Conservation (phyloP, 2,329 filamentous ascomycete genomes). For the Aspergillus terreus region DNA sequence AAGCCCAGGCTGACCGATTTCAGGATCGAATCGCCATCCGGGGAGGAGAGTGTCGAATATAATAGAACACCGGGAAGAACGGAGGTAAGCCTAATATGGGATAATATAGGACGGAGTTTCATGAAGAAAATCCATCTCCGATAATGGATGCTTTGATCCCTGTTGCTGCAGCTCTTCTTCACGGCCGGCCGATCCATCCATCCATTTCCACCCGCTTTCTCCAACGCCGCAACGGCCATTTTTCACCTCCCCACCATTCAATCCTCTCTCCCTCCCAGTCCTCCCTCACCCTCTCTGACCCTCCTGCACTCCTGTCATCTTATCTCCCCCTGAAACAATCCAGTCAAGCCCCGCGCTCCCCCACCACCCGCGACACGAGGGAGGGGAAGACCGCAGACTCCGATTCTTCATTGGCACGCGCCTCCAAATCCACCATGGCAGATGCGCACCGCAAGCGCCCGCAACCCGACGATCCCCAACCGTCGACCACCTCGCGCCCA, state of each 20-base stretch:
- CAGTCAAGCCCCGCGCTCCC: background rate
- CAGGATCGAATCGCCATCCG: too few relatives aligned
- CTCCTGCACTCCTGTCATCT: background rate
- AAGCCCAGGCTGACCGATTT: too few relatives aligned
- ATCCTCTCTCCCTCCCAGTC: background rate
- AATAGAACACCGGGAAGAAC: too few relatives aligned
- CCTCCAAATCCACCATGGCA: conserved; percentile 9
- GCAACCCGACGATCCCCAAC: conserved; percentile 7
- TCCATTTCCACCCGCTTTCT: too few relatives aligned
- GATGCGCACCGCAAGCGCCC: conserved; percentile 14
- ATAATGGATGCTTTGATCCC: too few relatives aligned
- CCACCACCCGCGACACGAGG: background rate
- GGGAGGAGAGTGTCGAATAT: too few relatives aligned
- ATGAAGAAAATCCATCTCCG: too few relatives aligned
- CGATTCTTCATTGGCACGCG: conserved; percentile 12
- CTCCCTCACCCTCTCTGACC: background rate
- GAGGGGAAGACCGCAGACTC: background rate
- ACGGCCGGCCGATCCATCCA: too few relatives aligned
- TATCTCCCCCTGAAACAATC: background rate
- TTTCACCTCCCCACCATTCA: background rate
- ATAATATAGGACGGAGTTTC: too few relatives aligned
- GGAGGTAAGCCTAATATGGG: too few relatives aligned
- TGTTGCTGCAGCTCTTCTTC: too few relatives aligned
- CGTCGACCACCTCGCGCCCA: background rate
- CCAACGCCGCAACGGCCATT: background rate